Percentiles rank a stretch among this genome's conserved stretches.
Conservation (phyloP, 2,329 filamentous ascomycete genomes). For the Talaromyces sp. region DNA sequence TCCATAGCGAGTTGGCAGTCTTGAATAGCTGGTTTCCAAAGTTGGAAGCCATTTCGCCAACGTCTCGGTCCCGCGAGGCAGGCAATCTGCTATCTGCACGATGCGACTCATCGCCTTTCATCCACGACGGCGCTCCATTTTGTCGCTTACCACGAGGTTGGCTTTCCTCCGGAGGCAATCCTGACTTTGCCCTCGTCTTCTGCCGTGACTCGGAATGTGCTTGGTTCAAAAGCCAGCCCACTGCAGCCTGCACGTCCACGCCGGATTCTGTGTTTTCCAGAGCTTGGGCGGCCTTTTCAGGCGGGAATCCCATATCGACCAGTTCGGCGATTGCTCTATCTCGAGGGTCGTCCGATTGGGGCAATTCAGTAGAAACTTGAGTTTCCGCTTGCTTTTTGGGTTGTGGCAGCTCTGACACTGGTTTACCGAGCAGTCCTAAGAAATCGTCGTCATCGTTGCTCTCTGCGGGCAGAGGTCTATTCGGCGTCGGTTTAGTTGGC, state of each 20-base stretch:
- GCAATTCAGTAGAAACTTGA: conserved; percentile 14
- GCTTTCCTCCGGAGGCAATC: conserved; percentile 10
- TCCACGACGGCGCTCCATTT: conserved; percentile 53
- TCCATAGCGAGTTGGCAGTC: conserved; percentile 92
- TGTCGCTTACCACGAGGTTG: conserved; percentile 22
- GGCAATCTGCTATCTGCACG: conserved; percentile 26
- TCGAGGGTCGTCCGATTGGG: conserved; percentile 45
- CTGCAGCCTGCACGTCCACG: conserved; percentile 75
- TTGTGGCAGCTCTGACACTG: conserved; percentile 47
- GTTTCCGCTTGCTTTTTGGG: conserved; percentile 23
- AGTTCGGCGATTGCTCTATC: conserved; percentile 81
- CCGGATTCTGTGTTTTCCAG: conserved; percentile 74
- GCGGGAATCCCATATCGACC: conserved; percentile 89
- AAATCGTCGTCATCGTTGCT: conserved; percentile 57
- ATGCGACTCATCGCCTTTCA: conserved; percentile 45
- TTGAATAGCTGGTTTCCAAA: conserved; percentile 83
- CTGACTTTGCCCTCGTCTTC: conserved; percentile 45
- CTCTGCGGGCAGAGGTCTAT: conserved; percentile 33
- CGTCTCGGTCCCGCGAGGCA: conserved; percentile 60
- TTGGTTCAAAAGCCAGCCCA: conserved; percentile 84
- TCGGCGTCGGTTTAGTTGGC: conserved; percentile 47
- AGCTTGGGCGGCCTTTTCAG: conserved; percentile 74
- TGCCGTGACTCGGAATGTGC: conserved; percentile 79
- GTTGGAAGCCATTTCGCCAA: conserved; percentile 74
- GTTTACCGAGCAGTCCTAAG: conserved; percentile 54